A percentile compares a stretch with the other conserved stretches of the same genome.
These are phyloP conservation scores for Teunomyces kruisii DNA, from an alignment of 805 yeast genomes.

Conservation along the genomic window DNA sequence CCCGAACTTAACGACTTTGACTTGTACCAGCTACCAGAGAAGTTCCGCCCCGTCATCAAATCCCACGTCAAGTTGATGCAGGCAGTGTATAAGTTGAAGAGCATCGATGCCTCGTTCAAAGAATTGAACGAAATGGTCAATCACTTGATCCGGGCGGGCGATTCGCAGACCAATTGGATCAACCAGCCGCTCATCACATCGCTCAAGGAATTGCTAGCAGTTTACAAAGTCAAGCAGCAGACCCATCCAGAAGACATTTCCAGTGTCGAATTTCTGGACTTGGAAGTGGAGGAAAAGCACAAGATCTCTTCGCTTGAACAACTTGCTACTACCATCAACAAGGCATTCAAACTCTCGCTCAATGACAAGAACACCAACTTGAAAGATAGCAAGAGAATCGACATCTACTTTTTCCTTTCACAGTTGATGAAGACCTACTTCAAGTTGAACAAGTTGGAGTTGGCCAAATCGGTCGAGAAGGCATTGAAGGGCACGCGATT, in stretches of 20 bases:
- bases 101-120: constrained; percentile 31
- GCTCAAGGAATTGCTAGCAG: constrained; percentile 40
- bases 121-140: constrained; percentile 43
- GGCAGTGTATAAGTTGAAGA: constrained; percentile 30
- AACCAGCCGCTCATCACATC: constrained; percentile 41
- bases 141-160: constrained; percentile 53
- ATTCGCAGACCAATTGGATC: constrained; percentile 54
- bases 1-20: constrained; percentile 42
- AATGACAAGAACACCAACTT: constrained; percentile 69
- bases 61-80: constrained; percentile 36
- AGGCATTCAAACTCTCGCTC: constrained; percentile 72
- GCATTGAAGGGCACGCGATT: constrained; percentile 57
- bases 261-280: constrained; percentile 15
- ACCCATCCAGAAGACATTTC: constrained; percentile 23
- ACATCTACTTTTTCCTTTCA: constrained; percentile 69
- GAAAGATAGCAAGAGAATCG: constrained; percentile 52
- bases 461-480: constrained; percentile 72
- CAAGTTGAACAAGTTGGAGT: constrained; percentile 61
- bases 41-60: constrained; percentile 33
- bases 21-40: constrained; percentile 35
- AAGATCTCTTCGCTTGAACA: constrained; percentile 41
- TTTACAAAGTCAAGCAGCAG: constrained; percentile 36
- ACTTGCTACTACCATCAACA: constrained; percentile 65
- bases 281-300: constrained; percentile 12
- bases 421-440: constrained; percentile 70